phyloP scores from a whole-genome alignment of 768 basidiomycete genomes.

The Paxillus rubicundulus region DNA sequence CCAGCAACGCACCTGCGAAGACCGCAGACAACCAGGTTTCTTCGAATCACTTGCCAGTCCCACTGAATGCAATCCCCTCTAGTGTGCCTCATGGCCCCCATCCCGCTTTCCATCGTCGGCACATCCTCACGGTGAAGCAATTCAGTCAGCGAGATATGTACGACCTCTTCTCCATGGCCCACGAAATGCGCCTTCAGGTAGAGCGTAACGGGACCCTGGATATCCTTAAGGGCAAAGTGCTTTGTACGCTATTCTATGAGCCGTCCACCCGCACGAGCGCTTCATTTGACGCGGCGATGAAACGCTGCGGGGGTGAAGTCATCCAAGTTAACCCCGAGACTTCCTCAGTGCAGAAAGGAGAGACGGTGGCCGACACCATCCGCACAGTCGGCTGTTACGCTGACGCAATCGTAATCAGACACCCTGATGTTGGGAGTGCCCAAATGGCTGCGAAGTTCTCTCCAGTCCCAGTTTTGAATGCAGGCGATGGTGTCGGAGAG shows the following conservation, averaged over 20 bases:
- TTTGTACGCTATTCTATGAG: conserved; percentile 94
- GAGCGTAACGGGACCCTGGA: conserved; percentile 88
- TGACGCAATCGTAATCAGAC: conserved; percentile 91
- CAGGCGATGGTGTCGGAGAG: conserved; percentile 95
- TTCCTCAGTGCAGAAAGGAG: conserved; percentile 92
- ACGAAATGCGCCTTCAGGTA: conserved; percentile 95
- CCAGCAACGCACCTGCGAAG: conserved; percentile 34
- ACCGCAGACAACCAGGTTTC: conserved; percentile 21
- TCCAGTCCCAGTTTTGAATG: conserved; percentile 93
- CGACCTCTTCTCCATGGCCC: conserved; percentile 89
- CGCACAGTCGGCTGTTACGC: conserved; percentile 93
- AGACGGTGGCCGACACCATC: conserved; percentile 89
- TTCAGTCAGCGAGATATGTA: conserved; percentile 88
- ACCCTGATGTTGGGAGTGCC: conserved; percentile 92
- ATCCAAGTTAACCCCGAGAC: conserved; percentile 77
- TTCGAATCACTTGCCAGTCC: conserved; percentile 8
- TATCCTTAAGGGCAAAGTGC: conserved; percentile 84
- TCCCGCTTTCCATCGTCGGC: conserved; percentile 88
- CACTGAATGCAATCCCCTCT: conserved; percentile 16
- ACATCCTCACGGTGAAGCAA: conserved; percentile 93
- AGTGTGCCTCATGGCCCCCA: conserved; percentile 44
- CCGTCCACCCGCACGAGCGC: conserved; percentile 93
- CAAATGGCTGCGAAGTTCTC: conserved; percentile 96
- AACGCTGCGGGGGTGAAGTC: conserved; percentile 94
- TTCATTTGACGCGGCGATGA: conserved; percentile 99